Evolutionary conservation across 73 alveolate genomes (phyloP).

Genomic region (Symbiodinium pilosum): DNA sequence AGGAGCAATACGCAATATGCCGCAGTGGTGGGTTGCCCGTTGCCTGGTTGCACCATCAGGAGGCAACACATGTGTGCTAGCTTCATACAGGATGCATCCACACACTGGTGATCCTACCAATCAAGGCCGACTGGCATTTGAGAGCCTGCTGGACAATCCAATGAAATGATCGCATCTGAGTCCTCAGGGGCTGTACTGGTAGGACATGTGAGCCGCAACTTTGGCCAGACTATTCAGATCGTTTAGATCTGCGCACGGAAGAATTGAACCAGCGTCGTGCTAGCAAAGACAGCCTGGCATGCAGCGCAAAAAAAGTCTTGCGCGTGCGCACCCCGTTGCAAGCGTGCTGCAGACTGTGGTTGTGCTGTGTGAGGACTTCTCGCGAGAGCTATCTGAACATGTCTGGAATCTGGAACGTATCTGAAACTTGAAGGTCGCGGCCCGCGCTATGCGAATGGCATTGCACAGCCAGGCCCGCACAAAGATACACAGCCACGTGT

Average conservation of each 20-base stretch:
- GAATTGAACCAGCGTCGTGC: not conserved
- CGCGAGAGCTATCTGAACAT: not conserved
- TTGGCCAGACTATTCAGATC: too few relatives aligned
- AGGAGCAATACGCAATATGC: not conserved
- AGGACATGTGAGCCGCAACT: not conserved
- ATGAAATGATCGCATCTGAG: not conserved
- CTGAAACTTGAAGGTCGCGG: slow-evolving; percentile 89
- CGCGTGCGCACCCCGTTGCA: too few relatives aligned
- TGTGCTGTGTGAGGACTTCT: not conserved
- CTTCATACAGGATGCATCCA: not conserved
- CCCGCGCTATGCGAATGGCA: slow-evolving; percentile 73
- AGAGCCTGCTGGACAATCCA: not conserved
- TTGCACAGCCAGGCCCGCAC: slow-evolving; percentile 43
- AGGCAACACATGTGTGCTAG: not conserved
- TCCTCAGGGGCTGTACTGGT: not conserved
- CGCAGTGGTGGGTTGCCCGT: slow-evolving; percentile 3
- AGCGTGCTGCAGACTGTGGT: too few relatives aligned
- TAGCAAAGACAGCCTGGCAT: slow-evolving; percentile 7
- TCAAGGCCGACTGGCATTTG: slow-evolving; percentile 1
- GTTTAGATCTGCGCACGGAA: too few relatives aligned
- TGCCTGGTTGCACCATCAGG: not conserved
- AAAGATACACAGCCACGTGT: not conserved
- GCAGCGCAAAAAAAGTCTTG: too few relatives aligned
- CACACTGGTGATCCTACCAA: too few relatives aligned
- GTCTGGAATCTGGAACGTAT: not conserved